These are phyloP conservation scores for Podosphaera fusca DNA, from an alignment of 2,329 filamentous ascomycete species.

Conservation along the genomic window DNA sequence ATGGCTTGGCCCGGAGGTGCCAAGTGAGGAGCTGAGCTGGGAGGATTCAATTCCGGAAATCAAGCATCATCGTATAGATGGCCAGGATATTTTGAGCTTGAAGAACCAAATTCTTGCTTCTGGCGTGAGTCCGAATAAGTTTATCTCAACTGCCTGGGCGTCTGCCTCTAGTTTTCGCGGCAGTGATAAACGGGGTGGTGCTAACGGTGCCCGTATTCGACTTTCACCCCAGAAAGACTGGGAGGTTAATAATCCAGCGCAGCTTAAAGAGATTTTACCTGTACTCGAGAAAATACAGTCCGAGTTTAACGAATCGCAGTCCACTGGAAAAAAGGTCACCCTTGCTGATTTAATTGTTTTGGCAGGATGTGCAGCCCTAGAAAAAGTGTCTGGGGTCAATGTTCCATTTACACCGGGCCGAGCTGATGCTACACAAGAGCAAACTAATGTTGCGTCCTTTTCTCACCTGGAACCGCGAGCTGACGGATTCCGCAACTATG, in stretches of 20 bases:
- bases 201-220: constrained; percentile 58
- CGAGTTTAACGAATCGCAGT: constrained; percentile 33
- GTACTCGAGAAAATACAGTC: constrained; percentile 41
- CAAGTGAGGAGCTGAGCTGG: constrained; percentile 46
- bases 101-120: constrained; percentile 45
- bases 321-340: constrained; percentile 35
- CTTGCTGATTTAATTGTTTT: constrained; percentile 61
- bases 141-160: constrained; percentile 45
- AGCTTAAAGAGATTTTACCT: constrained; percentile 36
- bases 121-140: constrained; percentile 34
- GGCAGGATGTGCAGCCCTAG: constrained; percentile 44
- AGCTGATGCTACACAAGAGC: constrained; percentile 44
- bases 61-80: constrained; percentile 33
- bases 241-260: constrained; percentile 49
- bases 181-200: constrained; percentile 61
- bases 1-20: constrained; percentile 54
- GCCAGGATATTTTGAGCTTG: constrained; percentile 36
- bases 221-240: constrained; percentile 50
- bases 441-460: constrained; percentile 45
- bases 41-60: constrained; percentile 46
- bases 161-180: constrained; percentile 51
- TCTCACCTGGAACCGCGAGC: constrained; percentile 40
- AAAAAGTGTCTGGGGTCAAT: constrained; percentile 41
- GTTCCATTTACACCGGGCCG: constrained; percentile 57
- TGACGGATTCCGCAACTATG: constrained; percentile 69